These are phyloP conservation scores for Sistotremastrum suecicum DNA, from an alignment of 768 basidiomycete genomes.

Conservation along the genomic window DNA sequence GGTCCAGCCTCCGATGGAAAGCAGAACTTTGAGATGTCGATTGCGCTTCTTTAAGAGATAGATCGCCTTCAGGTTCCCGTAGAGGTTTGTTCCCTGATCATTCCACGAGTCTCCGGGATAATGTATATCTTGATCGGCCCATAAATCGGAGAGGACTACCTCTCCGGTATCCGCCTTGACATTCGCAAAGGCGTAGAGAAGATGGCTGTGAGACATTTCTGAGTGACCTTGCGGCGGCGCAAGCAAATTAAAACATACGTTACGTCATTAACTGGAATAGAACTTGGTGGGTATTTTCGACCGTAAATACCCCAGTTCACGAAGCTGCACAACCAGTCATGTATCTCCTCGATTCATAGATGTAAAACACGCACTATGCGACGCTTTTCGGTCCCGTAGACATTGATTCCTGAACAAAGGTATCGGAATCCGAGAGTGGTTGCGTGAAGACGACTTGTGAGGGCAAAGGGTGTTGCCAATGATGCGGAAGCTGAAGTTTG, in stretches of 20 bases:
- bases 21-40: conserved; percentile 62
- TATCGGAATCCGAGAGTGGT: too few species aligned
- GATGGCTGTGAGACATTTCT: conserved; percentile 36
- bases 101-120: conserved; percentile 94
- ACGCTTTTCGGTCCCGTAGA: not conserved
- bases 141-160: conserved; percentile 76
- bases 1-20: conserved; percentile 95
- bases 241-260: conserved; percentile 40
- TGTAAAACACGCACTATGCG: conserved; percentile 1
- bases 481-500: too few species aligned
- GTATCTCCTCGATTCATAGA: not conserved
- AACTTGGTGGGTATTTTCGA: conserved; percentile 76
- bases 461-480: too few species aligned
- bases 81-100: conserved; percentile 78
- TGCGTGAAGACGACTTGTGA: too few species aligned
- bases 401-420: too few species aligned
- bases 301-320: conserved; percentile 71
- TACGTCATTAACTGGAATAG: conserved; percentile 71
- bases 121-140: conserved; percentile 97
- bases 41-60: conserved; percentile 82
- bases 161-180: conserved; percentile 72
- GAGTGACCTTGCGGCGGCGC: not conserved
- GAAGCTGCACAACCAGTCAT: conserved; percentile 1
- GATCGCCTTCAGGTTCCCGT: conserved; percentile 90
- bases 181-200: conserved; percentile 90